Conservation (phyloP, 345 rosid species). For the Lumnitzera littorea region DNA sequence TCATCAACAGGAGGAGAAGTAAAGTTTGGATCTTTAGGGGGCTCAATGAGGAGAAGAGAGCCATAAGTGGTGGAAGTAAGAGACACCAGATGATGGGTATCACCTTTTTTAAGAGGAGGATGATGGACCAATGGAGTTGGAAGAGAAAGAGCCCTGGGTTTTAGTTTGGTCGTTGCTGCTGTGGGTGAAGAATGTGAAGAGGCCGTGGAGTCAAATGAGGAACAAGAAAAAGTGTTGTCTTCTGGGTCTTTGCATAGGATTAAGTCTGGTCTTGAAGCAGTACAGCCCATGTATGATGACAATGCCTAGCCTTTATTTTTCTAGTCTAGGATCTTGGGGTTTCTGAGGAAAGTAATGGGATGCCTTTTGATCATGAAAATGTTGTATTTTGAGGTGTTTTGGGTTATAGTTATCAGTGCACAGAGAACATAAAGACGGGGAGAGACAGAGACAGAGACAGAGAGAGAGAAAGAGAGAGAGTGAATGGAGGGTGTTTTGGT, state of each 20-base stretch:
- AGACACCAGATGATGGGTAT: slow-evolving; percentile 24
- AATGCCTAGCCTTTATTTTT: neutral
- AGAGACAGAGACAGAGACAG: no score
- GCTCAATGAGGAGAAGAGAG: slow-evolving; percentile 21
- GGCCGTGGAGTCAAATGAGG: slow-evolving; percentile 6
- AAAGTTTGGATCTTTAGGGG: neutral
- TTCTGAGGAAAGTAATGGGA: no score
- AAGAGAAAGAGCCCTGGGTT: slow-evolving; percentile 13
- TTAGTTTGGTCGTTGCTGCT: slow-evolving; percentile 2
- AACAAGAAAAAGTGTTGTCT: slow-evolving; percentile 9
- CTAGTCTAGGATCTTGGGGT: neutral
- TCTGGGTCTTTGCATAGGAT: slow-evolving; percentile 12
- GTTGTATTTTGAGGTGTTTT: no score
- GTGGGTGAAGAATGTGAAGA: slow-evolving; percentile 3
- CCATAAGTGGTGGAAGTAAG: slow-evolving; percentile 29
- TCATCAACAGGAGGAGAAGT: neutral
- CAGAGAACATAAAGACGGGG: no score
- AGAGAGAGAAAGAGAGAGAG: neutral
- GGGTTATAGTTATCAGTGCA: neutral
- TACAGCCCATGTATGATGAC: slow-evolving; percentile 18
- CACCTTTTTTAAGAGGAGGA: slow-evolving; percentile 17
- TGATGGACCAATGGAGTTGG: slow-evolving; percentile 18
- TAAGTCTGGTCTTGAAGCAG: slow-evolving; percentile 18
- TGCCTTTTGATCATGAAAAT: neutral
- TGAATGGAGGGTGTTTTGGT: neutral